Conservation (phyloP, 805 yeast species). For the Cyberlindnera euphorbiae region DNA sequence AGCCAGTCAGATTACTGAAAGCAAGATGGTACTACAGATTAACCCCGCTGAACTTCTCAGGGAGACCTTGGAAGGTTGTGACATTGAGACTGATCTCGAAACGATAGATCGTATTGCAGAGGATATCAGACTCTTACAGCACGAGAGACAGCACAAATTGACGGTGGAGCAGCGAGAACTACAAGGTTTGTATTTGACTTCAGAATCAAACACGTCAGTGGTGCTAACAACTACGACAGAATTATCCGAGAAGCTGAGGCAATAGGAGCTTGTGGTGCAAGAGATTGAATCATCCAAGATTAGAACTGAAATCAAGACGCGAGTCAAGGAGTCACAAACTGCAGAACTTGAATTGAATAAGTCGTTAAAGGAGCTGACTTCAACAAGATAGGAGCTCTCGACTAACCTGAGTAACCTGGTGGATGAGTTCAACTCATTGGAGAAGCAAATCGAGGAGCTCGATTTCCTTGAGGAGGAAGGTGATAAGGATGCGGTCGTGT, state of each 20-base stretch:
- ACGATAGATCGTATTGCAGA: constrained; percentile 41
- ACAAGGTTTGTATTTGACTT: constrained; percentile 7
- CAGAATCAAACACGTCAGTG: too few species aligned
- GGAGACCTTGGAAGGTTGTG: constrained; percentile 43
- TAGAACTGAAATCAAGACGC: constrained; percentile 27
- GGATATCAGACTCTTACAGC: constrained; percentile 29
- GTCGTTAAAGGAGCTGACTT: constrained; percentile 44
- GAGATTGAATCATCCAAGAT: constrained; percentile 28
- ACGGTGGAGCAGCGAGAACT: constrained; percentile 20
- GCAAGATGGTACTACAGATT: constrained; percentile 9
- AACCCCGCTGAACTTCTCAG: constrained; percentile 29
- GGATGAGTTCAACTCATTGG: constrained; percentile 32
- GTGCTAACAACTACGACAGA: constrained; percentile 1
- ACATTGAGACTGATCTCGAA: constrained; percentile 46
- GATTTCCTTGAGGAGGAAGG: constrained; percentile 24
- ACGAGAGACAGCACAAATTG: constrained; percentile 28
- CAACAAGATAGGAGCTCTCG: constrained; percentile 36
- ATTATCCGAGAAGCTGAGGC: constrained; percentile 15
- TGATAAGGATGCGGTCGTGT: constrained; percentile 39
- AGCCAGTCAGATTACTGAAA: too few species aligned
- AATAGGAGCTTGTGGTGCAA: constrained; percentile 16
- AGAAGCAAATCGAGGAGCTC: constrained; percentile 31
- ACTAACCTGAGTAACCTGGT: constrained; percentile 34
- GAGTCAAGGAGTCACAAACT: constrained; percentile 35
- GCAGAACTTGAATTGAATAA: constrained; percentile 48